These are phyloP conservation scores for Setomelanomma holmii DNA, from an alignment of 2,329 filamentous ascomycete species.

Conservation along the genomic window DNA sequence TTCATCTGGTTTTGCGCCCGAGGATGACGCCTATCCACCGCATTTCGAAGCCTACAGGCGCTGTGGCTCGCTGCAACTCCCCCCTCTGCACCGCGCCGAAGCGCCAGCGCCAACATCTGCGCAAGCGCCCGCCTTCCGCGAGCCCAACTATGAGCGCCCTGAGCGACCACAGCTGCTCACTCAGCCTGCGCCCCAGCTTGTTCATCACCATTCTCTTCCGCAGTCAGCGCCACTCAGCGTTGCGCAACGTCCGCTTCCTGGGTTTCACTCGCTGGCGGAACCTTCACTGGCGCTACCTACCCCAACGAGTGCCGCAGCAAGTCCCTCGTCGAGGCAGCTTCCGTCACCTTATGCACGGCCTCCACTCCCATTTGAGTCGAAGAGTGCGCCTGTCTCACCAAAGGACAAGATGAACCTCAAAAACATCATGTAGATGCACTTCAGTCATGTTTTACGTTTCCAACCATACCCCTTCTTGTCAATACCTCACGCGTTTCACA, in stretches of 20 bases:
- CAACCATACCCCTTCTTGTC: constrained; percentile 30
- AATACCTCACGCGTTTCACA: constrained; percentile 18
- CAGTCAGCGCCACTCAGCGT: constrained; percentile 32
- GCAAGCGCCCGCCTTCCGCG: constrained; percentile 25
- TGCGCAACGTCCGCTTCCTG: constrained; percentile 38
- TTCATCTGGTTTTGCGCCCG: constrained; percentile 47
- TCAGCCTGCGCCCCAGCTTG: constrained; percentile 38
- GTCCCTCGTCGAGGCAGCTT: constrained; percentile 41
- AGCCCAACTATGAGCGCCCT: constrained; percentile 34
- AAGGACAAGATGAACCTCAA: constrained; percentile 44
- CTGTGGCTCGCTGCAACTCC: constrained; percentile 43
- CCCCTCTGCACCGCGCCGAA: constrained; percentile 36
- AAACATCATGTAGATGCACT: constrained; percentile 40
- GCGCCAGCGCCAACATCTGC: constrained; percentile 12
- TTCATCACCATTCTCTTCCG: constrained; percentile 42
- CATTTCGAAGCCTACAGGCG: constrained; percentile 36
- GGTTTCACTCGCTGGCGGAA: constrained; percentile 43
- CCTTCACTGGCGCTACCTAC: constrained; percentile 35
- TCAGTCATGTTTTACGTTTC: constrained; percentile 29
- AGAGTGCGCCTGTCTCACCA: constrained; percentile 44
- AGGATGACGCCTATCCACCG: constrained; percentile 40
- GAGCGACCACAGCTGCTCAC: constrained; percentile 42
- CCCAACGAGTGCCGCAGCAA: constrained; percentile 26
- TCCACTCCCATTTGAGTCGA: constrained; percentile 25
- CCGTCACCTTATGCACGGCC: constrained; percentile 38